A percentile compares a stretch with the other conserved stretches of the same genome.
Evolutionary conservation across 371 early-diverging fungal genomes (phyloP).

Genomic region (Massospora cicadina): DNA sequence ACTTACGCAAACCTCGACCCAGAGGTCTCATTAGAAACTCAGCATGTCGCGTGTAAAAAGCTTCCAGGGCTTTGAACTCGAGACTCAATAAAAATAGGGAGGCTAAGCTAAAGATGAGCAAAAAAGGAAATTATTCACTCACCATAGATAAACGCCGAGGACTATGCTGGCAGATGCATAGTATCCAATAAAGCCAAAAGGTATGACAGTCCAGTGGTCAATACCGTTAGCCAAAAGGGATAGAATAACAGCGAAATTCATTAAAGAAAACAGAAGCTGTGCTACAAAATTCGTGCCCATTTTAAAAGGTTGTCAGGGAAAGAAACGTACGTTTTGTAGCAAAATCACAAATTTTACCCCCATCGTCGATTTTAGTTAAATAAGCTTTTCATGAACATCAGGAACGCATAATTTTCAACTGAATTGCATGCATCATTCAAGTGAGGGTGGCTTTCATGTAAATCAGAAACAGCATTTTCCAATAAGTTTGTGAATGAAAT

Average conservation of each 20-base stretch:
- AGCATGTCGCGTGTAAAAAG: background rate
- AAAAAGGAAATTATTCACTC: too few relatives aligned
- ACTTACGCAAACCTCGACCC: background rate
- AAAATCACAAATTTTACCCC: too few relatives aligned
- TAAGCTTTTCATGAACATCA: too few relatives aligned
- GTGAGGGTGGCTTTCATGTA: too few relatives aligned
- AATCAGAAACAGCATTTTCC: too few relatives aligned
- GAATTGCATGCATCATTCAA: too few relatives aligned
- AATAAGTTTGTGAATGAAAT: too few relatives aligned
- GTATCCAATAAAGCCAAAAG: background rate
- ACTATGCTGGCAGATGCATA: background rate
- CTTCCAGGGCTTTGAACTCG: background rate
- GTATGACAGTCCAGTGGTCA: background rate
- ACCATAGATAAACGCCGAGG: background rate
- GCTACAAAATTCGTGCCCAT: background rate
- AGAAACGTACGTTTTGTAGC: too few relatives aligned
- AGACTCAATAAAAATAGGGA: background rate
- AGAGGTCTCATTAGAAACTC: background rate
- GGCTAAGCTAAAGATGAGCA: background rate
- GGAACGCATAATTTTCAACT: too few relatives aligned
- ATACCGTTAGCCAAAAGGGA: background rate
- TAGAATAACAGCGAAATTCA: background rate
- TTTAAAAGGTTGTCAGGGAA: too few relatives aligned
- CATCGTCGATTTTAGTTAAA: too few relatives aligned
- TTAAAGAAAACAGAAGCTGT: background rate